phyloP scores from a whole-genome alignment of 805 yeast species.

The Cyberlindnera mycetangii region DNA sequence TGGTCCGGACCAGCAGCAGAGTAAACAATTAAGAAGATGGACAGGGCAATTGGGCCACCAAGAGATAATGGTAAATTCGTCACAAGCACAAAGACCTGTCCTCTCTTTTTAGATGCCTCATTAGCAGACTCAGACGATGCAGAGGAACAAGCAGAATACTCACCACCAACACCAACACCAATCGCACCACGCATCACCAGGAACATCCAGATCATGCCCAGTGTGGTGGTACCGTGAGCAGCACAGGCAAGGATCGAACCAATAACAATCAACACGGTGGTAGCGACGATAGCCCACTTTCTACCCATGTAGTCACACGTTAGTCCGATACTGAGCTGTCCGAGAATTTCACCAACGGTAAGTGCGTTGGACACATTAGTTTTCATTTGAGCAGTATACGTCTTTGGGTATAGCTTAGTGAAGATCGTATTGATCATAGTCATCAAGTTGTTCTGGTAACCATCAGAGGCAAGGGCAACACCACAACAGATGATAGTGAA shows the following conservation, averaged over 20 bases:
- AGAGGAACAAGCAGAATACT: constrained; percentile 67
- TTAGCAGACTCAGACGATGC: constrained; percentile 74
- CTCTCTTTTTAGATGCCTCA: constrained; percentile 60
- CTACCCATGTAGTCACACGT: constrained; percentile 66
- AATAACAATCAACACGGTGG: constrained; percentile 57
- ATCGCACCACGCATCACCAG: constrained; percentile 70
- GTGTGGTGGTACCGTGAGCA: constrained; percentile 53
- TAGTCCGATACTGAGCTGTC: constrained; percentile 64
- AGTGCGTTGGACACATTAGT: constrained; percentile 70
- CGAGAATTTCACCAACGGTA: constrained; percentile 66
- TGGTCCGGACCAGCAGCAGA: constrained; percentile 46
- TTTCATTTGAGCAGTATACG: constrained; percentile 43
- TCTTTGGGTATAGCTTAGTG: constrained; percentile 37
- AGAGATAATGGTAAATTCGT: constrained; percentile 72
- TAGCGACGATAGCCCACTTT: constrained; percentile 65
- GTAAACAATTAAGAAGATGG: constrained; percentile 65
- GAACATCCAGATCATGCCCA: constrained; percentile 76
- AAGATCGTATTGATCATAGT: constrained; percentile 63
- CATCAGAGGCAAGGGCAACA: constrained; percentile 73
- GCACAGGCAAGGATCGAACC: constrained; percentile 71
- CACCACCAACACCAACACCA: constrained; percentile 80
- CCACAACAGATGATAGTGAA: constrained; percentile 59
- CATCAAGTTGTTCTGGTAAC: constrained; percentile 74
- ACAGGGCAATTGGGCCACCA: constrained; percentile 77
- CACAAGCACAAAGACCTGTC: constrained; percentile 60